A percentile compares a stretch with the other conserved stretches of the same genome.
Evolutionary conservation across 768 basidiomycete species (phyloP).

Genomic region (Fistulinella prunicolor): DNA sequence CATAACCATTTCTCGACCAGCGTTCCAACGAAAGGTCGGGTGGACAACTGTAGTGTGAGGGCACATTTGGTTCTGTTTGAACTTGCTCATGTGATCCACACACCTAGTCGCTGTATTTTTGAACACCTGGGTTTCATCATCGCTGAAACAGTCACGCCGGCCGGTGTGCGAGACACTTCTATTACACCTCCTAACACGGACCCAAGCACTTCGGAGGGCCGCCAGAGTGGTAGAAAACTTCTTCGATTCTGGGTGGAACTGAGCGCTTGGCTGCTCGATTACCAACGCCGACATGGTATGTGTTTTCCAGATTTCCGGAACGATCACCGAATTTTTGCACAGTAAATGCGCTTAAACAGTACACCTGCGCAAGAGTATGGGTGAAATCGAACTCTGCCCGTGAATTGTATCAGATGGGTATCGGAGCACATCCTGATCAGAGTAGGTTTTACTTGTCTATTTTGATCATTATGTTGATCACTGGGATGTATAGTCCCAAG

Average conservation of each 20-base stretch:
- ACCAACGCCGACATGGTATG: slow-evolving; percentile 46
- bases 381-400: slow-evolving; percentile 57
- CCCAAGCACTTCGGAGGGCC: slow-evolving; percentile 41
- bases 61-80: not conserved
- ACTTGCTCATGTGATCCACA: slow-evolving; percentile 9
- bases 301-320: slow-evolving; percentile 6
- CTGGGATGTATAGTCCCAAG: slow-evolving; percentile 47
- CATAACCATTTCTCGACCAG: slow-evolving; percentile 50
- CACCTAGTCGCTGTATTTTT: slow-evolving; percentile 41
- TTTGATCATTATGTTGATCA: slow-evolving; percentile 2
- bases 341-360: slow-evolving; percentile 49
- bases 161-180: slow-evolving; percentile 38
- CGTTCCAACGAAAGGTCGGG: slow-evolving; percentile 64
- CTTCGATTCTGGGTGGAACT: slow-evolving; percentile 82
- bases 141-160: slow-evolving; percentile 15
- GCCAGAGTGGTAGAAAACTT: slow-evolving; percentile 54
- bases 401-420: slow-evolving; percentile 67
- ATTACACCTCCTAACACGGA: slow-evolving; percentile 59
- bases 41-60: slow-evolving; percentile 61
- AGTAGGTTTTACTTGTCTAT: slow-evolving; percentile 41
- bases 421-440: slow-evolving; percentile 78
- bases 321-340: slow-evolving; percentile 8
- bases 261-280: slow-evolving; percentile 63
- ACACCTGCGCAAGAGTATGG: slow-evolving; percentile 40
- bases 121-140: slow-evolving; percentile 38